These are phyloP conservation scores for Macrolepiota albuminosa DNA, from an alignment of 768 basidiomycete genomes.

Conservation along the genomic window DNA sequence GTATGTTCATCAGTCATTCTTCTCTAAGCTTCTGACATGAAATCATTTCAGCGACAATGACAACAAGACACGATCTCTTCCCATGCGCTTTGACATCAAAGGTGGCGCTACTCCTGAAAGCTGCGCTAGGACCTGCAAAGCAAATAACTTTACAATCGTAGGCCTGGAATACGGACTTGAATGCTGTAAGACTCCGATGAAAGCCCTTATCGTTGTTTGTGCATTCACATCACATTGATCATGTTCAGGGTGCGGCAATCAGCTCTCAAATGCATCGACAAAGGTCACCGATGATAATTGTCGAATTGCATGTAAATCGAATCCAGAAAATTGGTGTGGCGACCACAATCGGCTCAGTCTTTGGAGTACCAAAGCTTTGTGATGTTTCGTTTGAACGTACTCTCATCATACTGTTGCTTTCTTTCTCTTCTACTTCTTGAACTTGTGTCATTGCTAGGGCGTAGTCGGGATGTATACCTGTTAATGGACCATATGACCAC, in stretches of 20 bases:
- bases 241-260: slow-evolving; percentile 1
- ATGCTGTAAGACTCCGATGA: neutral
- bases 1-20: neutral
- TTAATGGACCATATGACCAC: neutral
- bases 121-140: slow-evolving; percentile 6
- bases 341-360: slow-evolving; percentile 1
- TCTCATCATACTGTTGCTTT: neutral
- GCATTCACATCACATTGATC: neutral
- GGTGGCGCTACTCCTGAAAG: slow-evolving; percentile 8
- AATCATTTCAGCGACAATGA: neutral
- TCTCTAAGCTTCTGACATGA: neutral
- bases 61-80: slow-evolving; percentile 3
- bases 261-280: neutral
- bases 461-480: neutral
- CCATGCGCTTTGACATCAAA: neutral
- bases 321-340: slow-evolving; percentile 3
- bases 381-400: neutral
- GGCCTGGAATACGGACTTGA: slow-evolving; percentile 9
- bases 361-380: slow-evolving; percentile 6
- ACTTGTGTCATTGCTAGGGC: neutral
- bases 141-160: slow-evolving; percentile 6
- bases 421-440: neutral
- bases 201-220: neutral
- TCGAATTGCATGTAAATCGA: slow-evolving; percentile 4
- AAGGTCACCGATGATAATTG: slow-evolving; percentile 5